Conservation (phyloP, 129 eudicot species). For the Artemisia annua region DNA sequence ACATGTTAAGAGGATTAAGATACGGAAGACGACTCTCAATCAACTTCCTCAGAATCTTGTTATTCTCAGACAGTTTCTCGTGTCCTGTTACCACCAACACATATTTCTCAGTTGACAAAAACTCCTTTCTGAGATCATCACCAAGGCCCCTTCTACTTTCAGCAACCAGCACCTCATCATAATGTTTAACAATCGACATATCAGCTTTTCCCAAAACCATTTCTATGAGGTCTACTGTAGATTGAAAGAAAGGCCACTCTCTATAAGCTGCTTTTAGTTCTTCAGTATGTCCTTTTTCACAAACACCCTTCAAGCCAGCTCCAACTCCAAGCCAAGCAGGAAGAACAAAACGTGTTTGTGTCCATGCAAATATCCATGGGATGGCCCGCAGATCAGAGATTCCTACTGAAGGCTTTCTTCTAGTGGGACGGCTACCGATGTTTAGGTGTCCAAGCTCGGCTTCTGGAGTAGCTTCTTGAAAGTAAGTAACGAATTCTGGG, state of each 20-base stretch:
- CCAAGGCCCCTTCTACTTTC: conserved; percentile 65
- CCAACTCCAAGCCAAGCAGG: conserved; percentile 99
- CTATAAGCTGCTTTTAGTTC: conserved; percentile 72
- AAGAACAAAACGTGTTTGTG: conserved; percentile 85
- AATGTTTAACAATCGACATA: conserved; percentile 69
- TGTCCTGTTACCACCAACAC: conserved; percentile 75
- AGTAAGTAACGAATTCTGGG: conserved; percentile 79
- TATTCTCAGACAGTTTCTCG: conserved; percentile 75
- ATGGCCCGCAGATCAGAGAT: conserved; percentile 87
- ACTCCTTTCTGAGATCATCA: conserved; percentile 65
- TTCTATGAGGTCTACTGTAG: conserved; percentile 87
- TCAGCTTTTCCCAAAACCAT: conserved; percentile 95
- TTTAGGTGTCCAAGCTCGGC: conserved; percentile 90
- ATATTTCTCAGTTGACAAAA: conserved; percentile 56
- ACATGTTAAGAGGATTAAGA: conserved; percentile 86
- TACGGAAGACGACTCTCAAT: conserved; percentile 86
- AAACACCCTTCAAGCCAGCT: conserved; percentile 73
- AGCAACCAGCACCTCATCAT: conserved; percentile 68
- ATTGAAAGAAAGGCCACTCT: conserved; percentile 95
- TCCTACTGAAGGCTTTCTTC: conserved; percentile 66
- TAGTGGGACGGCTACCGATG: conserved; percentile 88
- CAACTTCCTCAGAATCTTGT: conserved; percentile 61
- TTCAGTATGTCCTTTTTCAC: conserved; percentile 70
- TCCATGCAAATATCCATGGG: conserved; percentile 99
- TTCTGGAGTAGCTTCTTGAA: conserved; percentile 97